Evolutionary conservation across 768 basidiomycete genomes (phyloP).

Genomic region (Rhodotorula toruloides): DNA sequence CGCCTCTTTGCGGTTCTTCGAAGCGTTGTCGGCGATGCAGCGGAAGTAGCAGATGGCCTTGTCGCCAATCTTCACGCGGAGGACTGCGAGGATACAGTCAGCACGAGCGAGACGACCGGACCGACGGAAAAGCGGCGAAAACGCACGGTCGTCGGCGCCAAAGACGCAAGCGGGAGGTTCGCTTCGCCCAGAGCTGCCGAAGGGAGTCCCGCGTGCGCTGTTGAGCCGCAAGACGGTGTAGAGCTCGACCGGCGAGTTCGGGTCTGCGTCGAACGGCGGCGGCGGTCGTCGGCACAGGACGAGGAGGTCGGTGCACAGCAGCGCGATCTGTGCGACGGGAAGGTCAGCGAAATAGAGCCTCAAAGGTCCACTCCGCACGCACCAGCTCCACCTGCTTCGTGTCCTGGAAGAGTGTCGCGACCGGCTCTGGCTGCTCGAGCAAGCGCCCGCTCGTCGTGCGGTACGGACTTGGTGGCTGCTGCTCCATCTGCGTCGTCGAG

Average conservation of each 20-base stretch:
- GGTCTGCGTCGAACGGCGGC: constrained; percentile 63
- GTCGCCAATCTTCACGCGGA: constrained; percentile 23
- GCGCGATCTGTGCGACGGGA: constrained; percentile 56
- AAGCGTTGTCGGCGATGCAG: not conserved
- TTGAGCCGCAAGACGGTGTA: constrained; percentile 94
- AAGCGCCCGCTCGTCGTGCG: not conserved
- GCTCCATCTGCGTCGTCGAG: constrained; percentile 19
- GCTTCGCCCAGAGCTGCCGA: not conserved
- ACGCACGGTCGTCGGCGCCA: constrained; percentile 16
- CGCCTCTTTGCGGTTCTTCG: constrained; percentile 15
- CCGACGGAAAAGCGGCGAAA: not conserved
- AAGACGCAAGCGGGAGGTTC: constrained; percentile 24
- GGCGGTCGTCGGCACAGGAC: constrained; percentile 84
- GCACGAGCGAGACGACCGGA: too few species aligned
- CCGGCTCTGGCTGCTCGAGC: constrained; percentile 59
- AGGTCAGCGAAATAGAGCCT: too few species aligned
- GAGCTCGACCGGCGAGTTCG: constrained; percentile 70
- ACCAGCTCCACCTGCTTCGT: constrained; percentile 25
- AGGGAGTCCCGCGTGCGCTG: constrained; percentile 63
- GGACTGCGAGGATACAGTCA: not conserved
- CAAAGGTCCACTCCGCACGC: too few species aligned
- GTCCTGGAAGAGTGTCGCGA: constrained; percentile 63
- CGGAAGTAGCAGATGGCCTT: constrained; percentile 30
- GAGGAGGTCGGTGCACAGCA: constrained; percentile 87
- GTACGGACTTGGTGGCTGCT: constrained; percentile 36